Conservation (phyloP, 306 rosid genomes). For the Mimosa pudica region DNA sequence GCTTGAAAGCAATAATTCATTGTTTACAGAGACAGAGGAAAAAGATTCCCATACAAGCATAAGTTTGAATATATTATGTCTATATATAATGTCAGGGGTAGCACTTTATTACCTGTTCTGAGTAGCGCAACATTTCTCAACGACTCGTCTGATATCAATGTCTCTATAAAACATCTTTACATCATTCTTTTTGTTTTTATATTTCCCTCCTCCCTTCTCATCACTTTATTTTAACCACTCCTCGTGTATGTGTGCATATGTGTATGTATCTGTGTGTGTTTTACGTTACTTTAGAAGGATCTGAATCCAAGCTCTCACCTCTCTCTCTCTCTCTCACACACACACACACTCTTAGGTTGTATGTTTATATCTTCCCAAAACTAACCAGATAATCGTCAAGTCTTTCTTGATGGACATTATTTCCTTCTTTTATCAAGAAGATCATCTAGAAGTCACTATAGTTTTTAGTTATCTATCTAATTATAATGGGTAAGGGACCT, state of each 20-base stretch:
- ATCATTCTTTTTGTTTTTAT: slow-evolving; percentile 46
- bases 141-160: slow-evolving; percentile 22
- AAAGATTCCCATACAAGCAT: slow-evolving; percentile 78
- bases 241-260: neutral
- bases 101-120: slow-evolving; percentile 41
- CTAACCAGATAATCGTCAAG: neutral
- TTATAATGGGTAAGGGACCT: too few relatives aligned
- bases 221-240: slow-evolving; percentile 21
- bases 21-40: slow-evolving; percentile 44
- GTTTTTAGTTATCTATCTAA: too few relatives aligned
- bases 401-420: neutral
- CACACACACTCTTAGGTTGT: neutral
- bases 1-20: slow-evolving; percentile 51
- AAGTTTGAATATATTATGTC: slow-evolving; percentile 48
- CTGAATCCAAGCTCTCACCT: slow-evolving; percentile 1
- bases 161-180: slow-evolving; percentile 31
- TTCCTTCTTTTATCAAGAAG: neutral
- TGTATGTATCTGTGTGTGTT: too few relatives aligned
- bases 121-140: slow-evolving; percentile 38
- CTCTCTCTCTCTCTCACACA: too few relatives aligned
- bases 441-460: neutral
- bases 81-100: slow-evolving; percentile 25
- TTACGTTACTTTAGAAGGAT: neutral
- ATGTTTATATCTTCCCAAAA: neutral
- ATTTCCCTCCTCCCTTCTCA: slow-evolving; percentile 25